phyloP scores from a whole-genome alignment of 2,329 filamentous ascomycete genomes.

The Aureobasidium uvarum region DNA sequence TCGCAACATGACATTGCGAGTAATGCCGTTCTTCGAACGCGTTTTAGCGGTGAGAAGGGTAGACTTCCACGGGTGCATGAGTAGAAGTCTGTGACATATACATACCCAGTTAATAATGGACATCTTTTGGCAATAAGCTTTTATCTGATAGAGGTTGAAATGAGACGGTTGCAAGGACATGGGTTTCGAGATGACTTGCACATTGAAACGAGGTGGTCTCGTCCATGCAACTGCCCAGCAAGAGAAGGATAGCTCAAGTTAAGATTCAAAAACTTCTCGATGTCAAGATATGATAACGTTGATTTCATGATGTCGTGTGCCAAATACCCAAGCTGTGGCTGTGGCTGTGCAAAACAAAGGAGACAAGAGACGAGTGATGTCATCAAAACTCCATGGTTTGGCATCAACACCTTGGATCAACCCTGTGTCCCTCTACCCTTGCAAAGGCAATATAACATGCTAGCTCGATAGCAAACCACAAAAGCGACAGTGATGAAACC shows the following conservation, averaged over 20 bases:
- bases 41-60: too few species aligned
- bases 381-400: background rate
- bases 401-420: background rate
- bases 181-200: background rate
- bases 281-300: background rate
- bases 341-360: constrained; percentile 10
- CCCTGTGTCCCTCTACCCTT: background rate
- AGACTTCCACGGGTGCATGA: background rate
- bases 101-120: background rate
- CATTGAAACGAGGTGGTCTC: background rate
- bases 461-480: background rate
- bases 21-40: background rate
- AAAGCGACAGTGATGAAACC: background rate
- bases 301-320: too few species aligned
- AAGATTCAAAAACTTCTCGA: background rate
- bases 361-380: background rate
- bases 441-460: background rate
- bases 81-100: background rate
- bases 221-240: background rate
- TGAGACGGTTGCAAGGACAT: background rate
- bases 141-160: too few species aligned
- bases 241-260: background rate
- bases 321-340: background rate
- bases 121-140: background rate
- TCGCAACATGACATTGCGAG: background rate